phyloP scores from a whole-genome alignment of 495 filamentous ascomycete genomes.

The Aspergillus sclerotioniger region DNA sequence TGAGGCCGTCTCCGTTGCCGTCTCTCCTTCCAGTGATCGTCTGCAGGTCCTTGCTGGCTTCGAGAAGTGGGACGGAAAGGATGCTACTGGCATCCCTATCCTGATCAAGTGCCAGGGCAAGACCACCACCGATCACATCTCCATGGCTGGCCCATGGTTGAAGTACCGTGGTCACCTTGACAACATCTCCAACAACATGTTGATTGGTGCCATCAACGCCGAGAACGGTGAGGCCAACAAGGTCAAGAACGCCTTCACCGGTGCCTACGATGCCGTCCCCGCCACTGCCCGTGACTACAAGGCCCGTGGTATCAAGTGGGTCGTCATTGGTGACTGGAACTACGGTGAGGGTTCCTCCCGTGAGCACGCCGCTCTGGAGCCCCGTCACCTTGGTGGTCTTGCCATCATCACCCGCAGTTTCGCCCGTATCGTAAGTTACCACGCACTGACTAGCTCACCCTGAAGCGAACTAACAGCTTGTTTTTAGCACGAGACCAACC shows the following conservation, averaged over 20 bases:
- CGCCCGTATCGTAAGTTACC: constrained; percentile 75
- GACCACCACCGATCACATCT: constrained; percentile 99
- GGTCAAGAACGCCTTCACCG: constrained; percentile 86
- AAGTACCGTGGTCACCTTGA: constrained; percentile 99
- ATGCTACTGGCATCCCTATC: constrained; percentile 82
- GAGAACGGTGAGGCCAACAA: constrained; percentile 98
- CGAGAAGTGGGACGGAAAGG: constrained; percentile 90
- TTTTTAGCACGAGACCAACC: constrained; percentile 86
- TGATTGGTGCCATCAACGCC: constrained; percentile 95
- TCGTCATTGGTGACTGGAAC: constrained; percentile 99
- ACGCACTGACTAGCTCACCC: background rate
- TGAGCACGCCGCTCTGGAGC: constrained; percentile 97
- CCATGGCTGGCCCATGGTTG: constrained; percentile 96
- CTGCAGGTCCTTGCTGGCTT: constrained; percentile 91
- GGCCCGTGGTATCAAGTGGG: constrained; percentile 91
- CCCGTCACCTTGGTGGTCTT: constrained; percentile 92
- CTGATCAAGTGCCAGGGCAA: constrained; percentile 98
- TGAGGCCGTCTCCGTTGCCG: constrained; percentile 66
- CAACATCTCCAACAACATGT: constrained; percentile 99
- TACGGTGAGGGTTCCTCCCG: constrained; percentile 97
- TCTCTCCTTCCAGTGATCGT: constrained; percentile 88
- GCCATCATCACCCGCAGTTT: constrained; percentile 96
- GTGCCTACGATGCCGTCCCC: constrained; percentile 82
- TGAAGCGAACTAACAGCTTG: constrained; percentile 17
- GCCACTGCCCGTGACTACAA: constrained; percentile 98